Evolutionary conservation across 148 eudicot genomes (phyloP).

Genomic region (Nepenthes gracilis): DNA sequence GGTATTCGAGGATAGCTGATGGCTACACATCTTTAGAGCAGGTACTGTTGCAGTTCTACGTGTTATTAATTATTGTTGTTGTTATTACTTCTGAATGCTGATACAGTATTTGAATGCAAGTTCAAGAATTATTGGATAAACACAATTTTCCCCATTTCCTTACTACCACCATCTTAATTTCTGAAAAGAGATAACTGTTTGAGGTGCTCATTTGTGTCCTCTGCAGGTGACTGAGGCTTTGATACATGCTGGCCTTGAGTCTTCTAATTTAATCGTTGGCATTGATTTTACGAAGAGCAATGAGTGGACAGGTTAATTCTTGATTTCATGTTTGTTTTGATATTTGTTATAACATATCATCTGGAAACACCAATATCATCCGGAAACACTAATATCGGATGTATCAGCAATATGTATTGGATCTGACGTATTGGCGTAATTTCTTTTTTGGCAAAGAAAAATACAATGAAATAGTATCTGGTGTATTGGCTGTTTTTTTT

Average conservation of each 20-base stretch:
- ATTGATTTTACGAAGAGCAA: constrained; percentile 98
- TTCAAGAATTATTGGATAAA: too few species aligned
- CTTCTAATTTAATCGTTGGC: constrained; percentile 91
- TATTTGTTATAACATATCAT: not conserved
- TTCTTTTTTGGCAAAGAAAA: too few species aligned
- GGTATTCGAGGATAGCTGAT: constrained; percentile 86
- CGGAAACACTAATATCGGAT: too few species aligned
- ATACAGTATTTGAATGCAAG: not conserved
- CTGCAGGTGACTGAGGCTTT: constrained; percentile 86
- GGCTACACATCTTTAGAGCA: constrained; percentile 77
- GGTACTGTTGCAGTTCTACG: constrained; percentile 25
- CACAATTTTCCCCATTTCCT: too few species aligned
- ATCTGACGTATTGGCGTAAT: too few species aligned
- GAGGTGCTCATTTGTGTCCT: not conserved
- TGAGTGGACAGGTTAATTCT: constrained; percentile 85
- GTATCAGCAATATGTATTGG: too few species aligned
- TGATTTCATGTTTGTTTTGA: not conserved
- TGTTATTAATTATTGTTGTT: not conserved
- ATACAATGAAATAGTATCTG: too few species aligned
- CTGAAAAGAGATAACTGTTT: not conserved
- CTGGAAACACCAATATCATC: not conserved
- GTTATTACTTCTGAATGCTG: not conserved
- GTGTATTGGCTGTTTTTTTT: too few species aligned
- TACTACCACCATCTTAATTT: too few species aligned
- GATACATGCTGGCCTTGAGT: constrained; percentile 85